Evolutionary conservation across 192 early-diverging fungal species (phyloP), one percentile per base, ranked within the genome.

Genomic region (Coemansia aciculifera): DNA sequence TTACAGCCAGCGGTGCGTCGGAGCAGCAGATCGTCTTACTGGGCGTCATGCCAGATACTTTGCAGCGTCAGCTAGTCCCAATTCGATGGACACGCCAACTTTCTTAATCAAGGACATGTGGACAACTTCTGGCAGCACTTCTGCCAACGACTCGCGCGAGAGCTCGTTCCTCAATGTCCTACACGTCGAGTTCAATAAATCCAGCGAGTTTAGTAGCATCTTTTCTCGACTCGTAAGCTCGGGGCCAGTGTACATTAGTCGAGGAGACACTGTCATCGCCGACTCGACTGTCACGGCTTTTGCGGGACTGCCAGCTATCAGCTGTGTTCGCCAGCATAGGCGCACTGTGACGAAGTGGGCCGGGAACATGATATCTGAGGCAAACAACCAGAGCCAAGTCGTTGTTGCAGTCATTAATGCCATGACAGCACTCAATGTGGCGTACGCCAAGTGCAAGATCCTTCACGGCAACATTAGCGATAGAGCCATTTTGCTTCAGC

Each of bases 31-130:
- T 2, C 11, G 59, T 36, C 38, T 70, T 37, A 21, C 32, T 29
- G 68, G 68, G 5, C 42, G 61, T 23, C 62, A 63, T 40, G 52
- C 48, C 17, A 59, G 64, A 37, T 63, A 49, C 39, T 70, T 36
- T 34, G 23, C 62, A 4, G 68, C 61, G 3, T 46, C 59, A 66
- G 68, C 21, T 52, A 72, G 27, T 57, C 34, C 2, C 42, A 23
- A 9, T 19, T 21, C 5, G 11, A 32, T 17, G 51, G 17, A 11
- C 31, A 10, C 24, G 39, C 36, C 49, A 51, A 66, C 5, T 29
- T 11, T 12, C 51, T 72, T 19, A 69, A 80, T 67, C 48, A 73
- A 73, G 24, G 71, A 73, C 3, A 27, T 60, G 1, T 73, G 71
- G 71, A 8, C 42, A 66, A 68, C 36, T 72, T 62, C 66, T 63